Base-by-base conservation (phyloP, 345 rosid species). In the Sisymbrium irio region DNA sequence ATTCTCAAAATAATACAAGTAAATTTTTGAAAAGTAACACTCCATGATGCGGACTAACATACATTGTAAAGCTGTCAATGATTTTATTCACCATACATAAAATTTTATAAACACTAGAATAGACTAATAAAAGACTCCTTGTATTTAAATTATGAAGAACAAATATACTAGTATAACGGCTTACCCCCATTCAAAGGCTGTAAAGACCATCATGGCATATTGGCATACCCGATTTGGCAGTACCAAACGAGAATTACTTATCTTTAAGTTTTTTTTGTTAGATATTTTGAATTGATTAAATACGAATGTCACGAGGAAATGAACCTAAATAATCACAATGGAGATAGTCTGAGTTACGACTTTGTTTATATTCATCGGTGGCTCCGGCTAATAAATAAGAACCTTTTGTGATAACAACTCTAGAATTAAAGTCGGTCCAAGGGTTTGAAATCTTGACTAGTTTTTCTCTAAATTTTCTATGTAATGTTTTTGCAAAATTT, bases 341-440 rank as follows among this genome's bases (percentile, higher is more conserved):
- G 40, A 61, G 19, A 47, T 25, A 9, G 20, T 39, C 41, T 39
- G 20, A 62, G 9, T 51, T 19, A 30, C 41, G 41, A 13, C 9
- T 6, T 35, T 35, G 37, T 28, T 71, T 28, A 44, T 22, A 4
- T 15, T 36, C 18, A 62, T 62, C 20, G 51, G 30, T 77, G 3
- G 67, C 64, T 77, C 76, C 76, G 76, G 70, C 67, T 55, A 77
- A 77, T 71, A 56, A 77, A 77, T 77, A 56, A 63, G 36, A 55
- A 44, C 13, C 13, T 44, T 63, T 45, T 56, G 9, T 57, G 66
- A 74, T 53, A 76, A 46, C 71, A 63, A 63, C 71, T 45, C 20
- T 5, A 3, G 22, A 6, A 76, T 62, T 69, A 35, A 76, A 62
- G 75, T 76, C 71, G 79, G 69, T 62, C 74, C 58, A 62, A 76